phyloP scores from a whole-genome alignment of 371 early-diverging fungal genomes.

The Rhizopus arrhizus region DNA sequence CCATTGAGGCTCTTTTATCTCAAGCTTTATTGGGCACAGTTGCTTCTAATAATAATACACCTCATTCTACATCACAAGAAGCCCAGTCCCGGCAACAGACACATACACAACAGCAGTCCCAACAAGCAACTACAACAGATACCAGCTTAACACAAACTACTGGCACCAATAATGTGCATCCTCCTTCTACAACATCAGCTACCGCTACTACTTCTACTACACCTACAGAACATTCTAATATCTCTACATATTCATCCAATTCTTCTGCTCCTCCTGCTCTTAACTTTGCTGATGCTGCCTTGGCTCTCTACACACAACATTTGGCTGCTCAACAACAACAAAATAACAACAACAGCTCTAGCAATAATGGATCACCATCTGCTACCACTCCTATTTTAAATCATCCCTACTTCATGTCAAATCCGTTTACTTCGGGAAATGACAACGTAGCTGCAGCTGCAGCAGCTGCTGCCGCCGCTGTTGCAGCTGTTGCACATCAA shows the following conservation, averaged over 20 bases:
- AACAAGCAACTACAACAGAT: slow-evolving; percentile 2
- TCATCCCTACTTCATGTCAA: slow-evolving; percentile 32
- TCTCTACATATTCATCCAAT: neutral
- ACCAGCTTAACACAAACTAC: neutral
- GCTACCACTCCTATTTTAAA: slow-evolving; percentile 19
- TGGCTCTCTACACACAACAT: slow-evolving; percentile 44
- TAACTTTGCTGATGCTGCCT: slow-evolving; percentile 45
- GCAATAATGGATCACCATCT: slow-evolving; percentile 3
- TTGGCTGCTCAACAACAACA: slow-evolving; percentile 14
- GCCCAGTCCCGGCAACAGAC: too few species aligned
- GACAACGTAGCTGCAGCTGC: slow-evolving; percentile 28
- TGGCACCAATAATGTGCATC: neutral
- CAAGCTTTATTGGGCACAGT: slow-evolving; percentile 38
- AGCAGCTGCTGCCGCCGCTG: slow-evolving; percentile 7
- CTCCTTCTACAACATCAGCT: slow-evolving; percentile 1
- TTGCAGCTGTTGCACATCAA: slow-evolving; percentile 4
- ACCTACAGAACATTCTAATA: neutral
- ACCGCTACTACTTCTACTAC: neutral
- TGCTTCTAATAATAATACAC: too few species aligned
- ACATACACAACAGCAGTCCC: neutral
- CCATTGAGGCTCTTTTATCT: slow-evolving; percentile 46
- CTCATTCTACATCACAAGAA: too few species aligned
- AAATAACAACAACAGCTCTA: slow-evolving; percentile 1
- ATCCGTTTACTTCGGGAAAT: slow-evolving; percentile 23
- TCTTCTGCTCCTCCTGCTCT: slow-evolving; percentile 22